Evolutionary conservation across 495 filamentous ascomycete genomes (phyloP).

Genomic region (Parathielavia hyrcaniae): DNA sequence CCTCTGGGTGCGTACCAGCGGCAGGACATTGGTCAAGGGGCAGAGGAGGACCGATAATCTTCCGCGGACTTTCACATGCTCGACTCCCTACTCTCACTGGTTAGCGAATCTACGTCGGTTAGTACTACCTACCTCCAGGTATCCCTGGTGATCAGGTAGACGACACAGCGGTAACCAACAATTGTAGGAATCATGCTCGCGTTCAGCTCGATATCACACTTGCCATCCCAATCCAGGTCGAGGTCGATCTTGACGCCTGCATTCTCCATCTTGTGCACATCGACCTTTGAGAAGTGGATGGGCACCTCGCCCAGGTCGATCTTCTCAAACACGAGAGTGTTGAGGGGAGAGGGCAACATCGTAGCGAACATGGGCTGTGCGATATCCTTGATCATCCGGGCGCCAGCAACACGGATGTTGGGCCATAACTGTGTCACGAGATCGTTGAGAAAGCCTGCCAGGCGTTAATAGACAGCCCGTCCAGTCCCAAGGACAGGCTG

Average conservation of each 20-base stretch:
- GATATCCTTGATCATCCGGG: slow-evolving; percentile 35
- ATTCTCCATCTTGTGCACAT: slow-evolving; percentile 35
- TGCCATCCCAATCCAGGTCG: slow-evolving; percentile 38
- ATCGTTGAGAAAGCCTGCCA: slow-evolving; percentile 40
- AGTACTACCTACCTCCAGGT: too few species aligned
- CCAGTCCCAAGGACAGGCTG: not conserved
- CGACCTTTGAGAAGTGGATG: slow-evolving; percentile 34
- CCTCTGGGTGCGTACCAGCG: slow-evolving; percentile 33
- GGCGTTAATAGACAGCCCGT: not conserved
- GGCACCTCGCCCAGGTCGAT: slow-evolving; percentile 37
- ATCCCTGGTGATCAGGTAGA: not conserved
- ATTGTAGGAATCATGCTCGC: slow-evolving; percentile 37
- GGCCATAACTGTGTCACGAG: slow-evolving; percentile 42
- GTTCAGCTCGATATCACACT: slow-evolving; percentile 40
- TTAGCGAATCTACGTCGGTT: not conserved
- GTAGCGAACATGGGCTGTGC: slow-evolving; percentile 38
- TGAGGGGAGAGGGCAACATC: slow-evolving; percentile 36
- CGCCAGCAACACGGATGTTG: slow-evolving; percentile 35
- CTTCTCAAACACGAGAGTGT: slow-evolving; percentile 36
- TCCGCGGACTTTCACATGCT: slow-evolving; percentile 40
- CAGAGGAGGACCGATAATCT: slow-evolving; percentile 36
- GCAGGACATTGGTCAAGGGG: slow-evolving; percentile 38
- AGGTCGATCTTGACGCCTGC: slow-evolving; percentile 42
- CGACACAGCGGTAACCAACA: slow-evolving; percentile 20
- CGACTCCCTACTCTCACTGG: slow-evolving; percentile 30